A percentile compares a stretch with the other conserved stretches of the same genome.
phyloP scores from a whole-genome alignment of 2,329 filamentous ascomycete species.

The Fusarium sp. region DNA sequence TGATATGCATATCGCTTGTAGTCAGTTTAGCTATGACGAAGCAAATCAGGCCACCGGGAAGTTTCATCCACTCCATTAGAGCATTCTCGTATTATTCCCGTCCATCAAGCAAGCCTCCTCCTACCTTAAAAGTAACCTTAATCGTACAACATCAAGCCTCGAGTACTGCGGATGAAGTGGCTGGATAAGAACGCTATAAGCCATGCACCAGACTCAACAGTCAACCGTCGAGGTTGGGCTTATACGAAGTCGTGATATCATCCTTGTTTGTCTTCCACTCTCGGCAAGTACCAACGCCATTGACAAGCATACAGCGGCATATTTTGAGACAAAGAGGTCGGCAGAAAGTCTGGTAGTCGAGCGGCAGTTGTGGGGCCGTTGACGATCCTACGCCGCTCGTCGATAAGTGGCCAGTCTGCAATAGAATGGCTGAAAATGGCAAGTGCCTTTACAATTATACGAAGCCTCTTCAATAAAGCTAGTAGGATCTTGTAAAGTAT shows the following conservation, averaged over 20 bases:
- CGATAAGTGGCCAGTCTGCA: slow-evolving; percentile 15
- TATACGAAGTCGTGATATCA: not conserved
- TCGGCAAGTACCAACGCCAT: not conserved
- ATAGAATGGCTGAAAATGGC: slow-evolving; percentile 11
- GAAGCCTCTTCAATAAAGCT: not conserved
- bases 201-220: not conserved
- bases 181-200: not conserved
- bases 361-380: slow-evolving; percentile 13
- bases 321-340: not conserved
- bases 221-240: not conserved
- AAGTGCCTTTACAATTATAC: not conserved
- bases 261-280: not conserved
- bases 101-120: not conserved
- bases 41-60: not conserved
- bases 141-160: not conserved
- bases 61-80: not conserved
- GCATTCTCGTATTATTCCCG: not conserved
- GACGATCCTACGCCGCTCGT: slow-evolving; percentile 1
- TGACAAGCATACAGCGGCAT: not conserved
- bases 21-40: not conserved
- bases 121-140: not conserved
- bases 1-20: not conserved
- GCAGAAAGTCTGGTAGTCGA: not conserved
- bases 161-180: not conserved
- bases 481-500: not conserved